These are phyloP conservation scores for Candida sanyaensis DNA, from an alignment of 1,139 yeast species.

Conservation along the genomic window DNA sequence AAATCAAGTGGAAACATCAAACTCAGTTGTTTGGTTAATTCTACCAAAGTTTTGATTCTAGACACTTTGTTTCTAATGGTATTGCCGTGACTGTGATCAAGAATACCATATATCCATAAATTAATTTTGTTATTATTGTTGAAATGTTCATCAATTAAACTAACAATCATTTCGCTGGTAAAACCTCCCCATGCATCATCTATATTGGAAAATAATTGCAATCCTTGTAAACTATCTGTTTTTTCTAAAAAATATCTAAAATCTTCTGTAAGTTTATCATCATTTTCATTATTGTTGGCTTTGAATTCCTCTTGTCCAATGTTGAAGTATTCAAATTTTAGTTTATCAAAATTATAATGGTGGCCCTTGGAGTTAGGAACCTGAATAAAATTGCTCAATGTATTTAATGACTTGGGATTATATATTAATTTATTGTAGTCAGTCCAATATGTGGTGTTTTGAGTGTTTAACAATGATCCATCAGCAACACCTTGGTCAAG, in stretches of 20 bases:
- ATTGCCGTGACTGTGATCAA: conserved; percentile 8
- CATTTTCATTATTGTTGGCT: conserved; percentile 5
- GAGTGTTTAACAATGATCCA: conserved; percentile 30
- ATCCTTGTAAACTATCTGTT: conserved; percentile 73
- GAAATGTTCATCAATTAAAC: conserved; percentile 69
- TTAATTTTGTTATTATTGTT: conserved; percentile 54
- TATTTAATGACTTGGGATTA: conserved; percentile 59
- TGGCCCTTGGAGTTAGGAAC: conserved; percentile 18
- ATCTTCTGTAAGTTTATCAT: conserved; percentile 32
- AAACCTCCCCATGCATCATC: conserved; percentile 90
- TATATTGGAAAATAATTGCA: conserved; percentile 65
- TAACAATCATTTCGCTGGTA: conserved; percentile 49
- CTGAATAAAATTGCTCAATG: conserved; percentile 52
- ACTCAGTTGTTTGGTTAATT: conserved; percentile 47
- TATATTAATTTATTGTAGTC: conserved; percentile 74
- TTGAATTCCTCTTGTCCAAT: conserved; percentile 34
- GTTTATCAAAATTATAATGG: conserved; percentile 31
- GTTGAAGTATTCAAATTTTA: conserved; percentile 27
- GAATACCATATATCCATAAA: conserved; percentile 44
- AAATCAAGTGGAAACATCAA: conserved; percentile 49
- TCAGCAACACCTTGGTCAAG: conserved; percentile 49
- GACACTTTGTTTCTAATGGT: conserved; percentile 18
- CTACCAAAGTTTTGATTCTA: conserved; percentile 52
- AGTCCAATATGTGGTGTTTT: conserved; percentile 71
- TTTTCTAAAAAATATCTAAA: conserved; percentile 72